phyloP scores from a whole-genome alignment of 2,329 filamentous ascomycete species.

The Cladobotryum protrusum region DNA sequence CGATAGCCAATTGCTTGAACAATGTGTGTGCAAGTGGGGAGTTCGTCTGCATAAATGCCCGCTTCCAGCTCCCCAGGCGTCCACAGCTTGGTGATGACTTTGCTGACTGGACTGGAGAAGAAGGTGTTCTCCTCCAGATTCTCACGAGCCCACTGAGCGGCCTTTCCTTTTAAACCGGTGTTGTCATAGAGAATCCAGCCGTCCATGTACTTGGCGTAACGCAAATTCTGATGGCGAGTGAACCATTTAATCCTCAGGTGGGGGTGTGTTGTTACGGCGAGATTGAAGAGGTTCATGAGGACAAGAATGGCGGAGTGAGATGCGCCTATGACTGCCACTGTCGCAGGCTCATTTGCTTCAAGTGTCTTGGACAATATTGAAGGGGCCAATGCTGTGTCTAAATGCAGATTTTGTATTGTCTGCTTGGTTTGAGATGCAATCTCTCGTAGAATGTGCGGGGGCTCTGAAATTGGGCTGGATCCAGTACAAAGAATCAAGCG shows the following conservation, averaged over 20 bases:
- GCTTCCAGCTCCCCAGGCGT: conserved; percentile 36
- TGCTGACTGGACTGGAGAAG: conserved; percentile 36
- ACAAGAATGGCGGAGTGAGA: conserved; percentile 59
- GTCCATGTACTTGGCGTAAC: conserved; percentile 56
- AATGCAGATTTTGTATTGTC: conserved; percentile 27
- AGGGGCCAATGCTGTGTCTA: conserved; percentile 52
- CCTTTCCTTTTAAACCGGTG: conserved; percentile 57
- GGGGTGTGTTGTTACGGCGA: conserved; percentile 46
- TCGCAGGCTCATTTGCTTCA: conserved; percentile 26
- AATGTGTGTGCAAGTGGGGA: conserved; percentile 46
- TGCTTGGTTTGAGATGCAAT: neutral
- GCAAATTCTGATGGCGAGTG: conserved; percentile 47
- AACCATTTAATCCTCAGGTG: conserved; percentile 55
- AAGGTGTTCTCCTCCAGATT: conserved; percentile 51
- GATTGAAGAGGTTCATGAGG: conserved; percentile 52
- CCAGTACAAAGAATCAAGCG: conserved; percentile 54
- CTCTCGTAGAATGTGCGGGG: conserved; percentile 33
- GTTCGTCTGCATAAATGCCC: conserved; percentile 36
- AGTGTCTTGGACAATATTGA: conserved; percentile 34
- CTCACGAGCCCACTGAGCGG: conserved; percentile 51
- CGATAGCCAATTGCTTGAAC: conserved; percentile 56
- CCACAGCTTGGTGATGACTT: conserved; percentile 41
- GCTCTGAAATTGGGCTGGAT: conserved; percentile 40
- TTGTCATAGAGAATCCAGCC: conserved; percentile 61
- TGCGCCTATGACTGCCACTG: conserved; percentile 53